Percentiles rank a stretch among this genome's conserved stretches.
Conservation (phyloP, 75 land plant genomes). For the Picea glauca region DNA sequence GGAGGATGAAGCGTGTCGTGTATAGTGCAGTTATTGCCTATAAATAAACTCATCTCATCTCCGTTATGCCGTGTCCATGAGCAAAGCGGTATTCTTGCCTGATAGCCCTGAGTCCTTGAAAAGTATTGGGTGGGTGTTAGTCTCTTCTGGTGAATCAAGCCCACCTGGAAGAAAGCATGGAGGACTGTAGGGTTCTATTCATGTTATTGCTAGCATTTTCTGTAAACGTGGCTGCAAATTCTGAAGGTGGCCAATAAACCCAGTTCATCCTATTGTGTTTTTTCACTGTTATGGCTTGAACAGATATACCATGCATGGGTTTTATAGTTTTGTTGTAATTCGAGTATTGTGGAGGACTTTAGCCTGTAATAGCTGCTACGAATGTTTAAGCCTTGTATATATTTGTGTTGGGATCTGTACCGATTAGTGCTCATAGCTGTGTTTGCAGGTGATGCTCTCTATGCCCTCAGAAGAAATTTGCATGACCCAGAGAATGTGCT, state of each 20-base stretch:
- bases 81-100: no score
- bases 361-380: neutral
- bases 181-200: neutral
- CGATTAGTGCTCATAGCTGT: neutral
- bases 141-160: neutral
- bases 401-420: neutral
- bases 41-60: no score
- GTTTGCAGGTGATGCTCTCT: constrained; percentile 61
- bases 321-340: no score
- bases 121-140: no score
- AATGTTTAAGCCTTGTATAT: neutral
- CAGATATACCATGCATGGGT: no score
- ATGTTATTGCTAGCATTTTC: neutral
- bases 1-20: no score
- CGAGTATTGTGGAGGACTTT: no score
- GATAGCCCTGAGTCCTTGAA: no score
- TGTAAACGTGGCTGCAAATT: neutral
- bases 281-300: neutral
- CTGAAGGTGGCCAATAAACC: neutral
- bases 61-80: no score
- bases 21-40: no score
- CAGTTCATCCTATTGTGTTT: neutral
- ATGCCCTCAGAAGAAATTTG: constrained; percentile 51
- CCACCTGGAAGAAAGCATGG: neutral
- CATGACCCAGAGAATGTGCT: constrained; percentile 73